These are phyloP conservation scores for Gossypium australe DNA, from an alignment of 345 rosid species.

Conservation along the genomic window DNA sequence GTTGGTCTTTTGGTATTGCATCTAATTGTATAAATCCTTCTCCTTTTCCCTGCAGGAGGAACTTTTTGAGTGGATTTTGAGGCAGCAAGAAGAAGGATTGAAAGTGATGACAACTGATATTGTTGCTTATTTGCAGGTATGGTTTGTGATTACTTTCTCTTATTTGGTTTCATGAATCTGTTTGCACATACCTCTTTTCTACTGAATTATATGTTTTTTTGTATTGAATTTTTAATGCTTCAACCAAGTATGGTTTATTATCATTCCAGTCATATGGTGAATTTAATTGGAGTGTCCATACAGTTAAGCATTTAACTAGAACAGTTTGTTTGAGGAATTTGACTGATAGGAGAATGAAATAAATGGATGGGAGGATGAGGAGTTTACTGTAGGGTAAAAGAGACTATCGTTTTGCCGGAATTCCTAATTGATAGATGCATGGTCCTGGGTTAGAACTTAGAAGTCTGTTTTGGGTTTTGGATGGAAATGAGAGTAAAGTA, in stretches of 20 bases:
- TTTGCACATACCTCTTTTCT: neutral
- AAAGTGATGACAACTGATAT: slow-evolving; percentile 54
- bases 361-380: too few relatives aligned
- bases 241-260: neutral
- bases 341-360: neutral
- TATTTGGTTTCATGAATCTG: neutral
- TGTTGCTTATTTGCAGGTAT: slow-evolving; percentile 63
- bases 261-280: neutral
- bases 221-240: neutral
- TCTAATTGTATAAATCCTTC: neutral
- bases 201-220: neutral
- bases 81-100: slow-evolving; percentile 68
- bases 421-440: neutral
- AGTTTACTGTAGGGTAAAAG: neutral
- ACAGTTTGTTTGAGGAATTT: neutral
- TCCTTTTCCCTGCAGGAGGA: slow-evolving; percentile 45
- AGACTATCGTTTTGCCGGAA: neutral
- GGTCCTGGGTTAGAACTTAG: neutral
- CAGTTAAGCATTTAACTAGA: neutral
- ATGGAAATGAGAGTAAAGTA: too few relatives aligned
- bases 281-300: neutral
- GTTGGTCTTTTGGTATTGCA: neutral
- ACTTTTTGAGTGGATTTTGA: slow-evolving; percentile 67
- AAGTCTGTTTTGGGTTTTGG: too few relatives aligned
- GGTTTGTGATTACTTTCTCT: neutral